Base-by-base conservation (phyloP, 805 yeast species). In the Cyberlindnera petersonii region DNA sequence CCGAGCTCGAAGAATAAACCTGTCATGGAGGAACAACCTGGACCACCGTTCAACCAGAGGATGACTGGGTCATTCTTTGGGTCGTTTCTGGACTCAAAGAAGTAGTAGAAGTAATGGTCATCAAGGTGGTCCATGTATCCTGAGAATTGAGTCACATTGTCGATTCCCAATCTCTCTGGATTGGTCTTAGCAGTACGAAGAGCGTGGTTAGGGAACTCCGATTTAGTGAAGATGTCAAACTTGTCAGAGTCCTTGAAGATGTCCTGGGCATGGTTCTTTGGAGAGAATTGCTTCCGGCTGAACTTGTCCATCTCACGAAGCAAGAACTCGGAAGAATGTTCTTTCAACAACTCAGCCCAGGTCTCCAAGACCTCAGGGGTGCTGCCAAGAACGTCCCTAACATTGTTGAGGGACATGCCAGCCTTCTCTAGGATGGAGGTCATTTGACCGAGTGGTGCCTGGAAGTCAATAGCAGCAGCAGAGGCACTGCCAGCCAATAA, bases 1-100 rank as follows among this genome's bases (percentile, higher is more conserved):
- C 98, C 98, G 56, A 88, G 72, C 61, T 91, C 98, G 56, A 89
- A 87, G 53, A 91, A 77, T 42, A 89, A 68, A 8, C 97, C 97
- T 24, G 94, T 86, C 58, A 87, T 65, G 1, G 96, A 86, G 0
- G 96, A 86, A 59, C 97, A 89, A 10, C 97, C 97, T 26, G 97
- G 97, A 5, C 97, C 96, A 48, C 97, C 97, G 58, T 89, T 89
- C 52, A 89, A 69, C 98, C 91, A 84, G 47, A 82, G 63, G 39
- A 91, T 73, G 17, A 88, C 72, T 2, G 97, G 97, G 62, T 91
- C 97, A 37, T 69, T 85, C 38, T 61, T 64, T 4, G 97, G 97
- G 60, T 86, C 87, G 55, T 81, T 81, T 66, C 96, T 78, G 37
- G 94, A 82, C 63, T 89, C 97, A 52, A 91, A 91, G 55, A 82